phyloP scores from a whole-genome alignment of 192 early-diverging fungal genomes.

The Mortierella alpina region DNA sequence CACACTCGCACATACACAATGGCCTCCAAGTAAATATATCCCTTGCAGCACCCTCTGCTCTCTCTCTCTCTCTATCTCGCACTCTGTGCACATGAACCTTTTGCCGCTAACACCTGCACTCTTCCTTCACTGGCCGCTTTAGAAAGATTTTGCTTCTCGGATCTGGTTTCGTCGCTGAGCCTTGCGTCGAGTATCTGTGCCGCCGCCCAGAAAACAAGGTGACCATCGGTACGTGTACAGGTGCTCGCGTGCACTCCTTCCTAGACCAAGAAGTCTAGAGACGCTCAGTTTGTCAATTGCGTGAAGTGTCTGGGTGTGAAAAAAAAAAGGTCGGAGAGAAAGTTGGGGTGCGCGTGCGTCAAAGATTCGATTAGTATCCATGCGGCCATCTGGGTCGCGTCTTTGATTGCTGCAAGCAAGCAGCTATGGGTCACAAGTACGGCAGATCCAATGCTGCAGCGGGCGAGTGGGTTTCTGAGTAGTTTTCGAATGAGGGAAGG shows the following conservation, averaged over 20 bases:
- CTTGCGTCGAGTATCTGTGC: conserved; percentile 92
- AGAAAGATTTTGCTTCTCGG: conserved; percentile 96
- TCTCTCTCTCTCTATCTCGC: too few species aligned
- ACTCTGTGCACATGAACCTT: neutral
- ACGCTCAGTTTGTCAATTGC: too few species aligned
- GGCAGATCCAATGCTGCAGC: too few species aligned
- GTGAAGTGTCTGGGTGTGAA: too few species aligned
- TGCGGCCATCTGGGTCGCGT: too few species aligned
- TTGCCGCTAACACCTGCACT: neutral
- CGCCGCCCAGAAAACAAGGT: conserved; percentile 89
- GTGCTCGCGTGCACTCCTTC: neutral
- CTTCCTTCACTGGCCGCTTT: neutral
- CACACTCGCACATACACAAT: conserved; percentile 18
- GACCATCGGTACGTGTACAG: conserved; percentile 78
- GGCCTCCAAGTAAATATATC: conserved; percentile 43
- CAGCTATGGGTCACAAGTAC: too few species aligned
- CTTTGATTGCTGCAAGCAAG: too few species aligned
- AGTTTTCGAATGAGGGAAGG: too few species aligned
- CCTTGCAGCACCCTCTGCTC: neutral
- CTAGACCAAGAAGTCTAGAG: too few species aligned
- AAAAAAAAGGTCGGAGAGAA: neutral
- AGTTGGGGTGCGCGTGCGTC: too few species aligned
- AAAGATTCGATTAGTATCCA: too few species aligned
- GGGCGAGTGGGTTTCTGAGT: too few species aligned
- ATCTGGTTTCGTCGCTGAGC: conserved; percentile 97